Conservation (phyloP, 495 filamentous ascomycete genomes). For the Halenospora varia region DNA sequence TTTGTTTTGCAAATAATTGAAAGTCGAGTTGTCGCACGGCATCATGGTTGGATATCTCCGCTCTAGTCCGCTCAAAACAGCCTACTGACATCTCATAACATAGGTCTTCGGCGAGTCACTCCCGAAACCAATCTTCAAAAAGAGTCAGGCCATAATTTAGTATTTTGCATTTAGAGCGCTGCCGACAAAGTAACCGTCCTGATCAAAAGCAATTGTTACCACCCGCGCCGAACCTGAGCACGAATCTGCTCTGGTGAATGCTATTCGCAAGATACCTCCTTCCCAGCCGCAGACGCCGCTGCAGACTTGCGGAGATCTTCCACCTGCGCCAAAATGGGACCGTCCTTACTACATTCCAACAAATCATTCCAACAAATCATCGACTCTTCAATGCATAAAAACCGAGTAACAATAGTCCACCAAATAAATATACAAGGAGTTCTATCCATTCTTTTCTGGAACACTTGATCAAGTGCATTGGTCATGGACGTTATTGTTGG, state of each 20-base stretch:
- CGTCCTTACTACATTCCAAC: background rate
- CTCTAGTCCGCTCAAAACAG: background rate
- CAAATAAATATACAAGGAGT: constrained; percentile 8
- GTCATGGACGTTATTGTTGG: constrained; percentile 12
- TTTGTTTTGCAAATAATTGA: background rate
- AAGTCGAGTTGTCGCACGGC: background rate
- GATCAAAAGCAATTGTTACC: constrained; percentile 5
- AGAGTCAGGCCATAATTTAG: background rate
- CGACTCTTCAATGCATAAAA: background rate
- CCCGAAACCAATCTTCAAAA: too few species aligned
- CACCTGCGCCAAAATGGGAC: constrained; percentile 5
- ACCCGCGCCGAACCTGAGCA: constrained; percentile 9
- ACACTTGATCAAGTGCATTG: background rate
- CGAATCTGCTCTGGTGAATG: background rate
- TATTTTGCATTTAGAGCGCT: too few species aligned
- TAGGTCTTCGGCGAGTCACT: background rate
- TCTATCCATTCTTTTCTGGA: background rate
- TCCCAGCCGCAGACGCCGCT: constrained; percentile 12
- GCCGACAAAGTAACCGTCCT: too few species aligned
- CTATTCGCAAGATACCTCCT: constrained; percentile 6
- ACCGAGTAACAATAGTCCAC: background rate
- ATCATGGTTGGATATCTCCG: background rate
- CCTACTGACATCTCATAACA: background rate
- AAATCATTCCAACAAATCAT: background rate
- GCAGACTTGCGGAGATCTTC: constrained; percentile 2